phyloP scores from a whole-genome alignment of 257 asterid species.

The Gardenia jasminoides region DNA sequence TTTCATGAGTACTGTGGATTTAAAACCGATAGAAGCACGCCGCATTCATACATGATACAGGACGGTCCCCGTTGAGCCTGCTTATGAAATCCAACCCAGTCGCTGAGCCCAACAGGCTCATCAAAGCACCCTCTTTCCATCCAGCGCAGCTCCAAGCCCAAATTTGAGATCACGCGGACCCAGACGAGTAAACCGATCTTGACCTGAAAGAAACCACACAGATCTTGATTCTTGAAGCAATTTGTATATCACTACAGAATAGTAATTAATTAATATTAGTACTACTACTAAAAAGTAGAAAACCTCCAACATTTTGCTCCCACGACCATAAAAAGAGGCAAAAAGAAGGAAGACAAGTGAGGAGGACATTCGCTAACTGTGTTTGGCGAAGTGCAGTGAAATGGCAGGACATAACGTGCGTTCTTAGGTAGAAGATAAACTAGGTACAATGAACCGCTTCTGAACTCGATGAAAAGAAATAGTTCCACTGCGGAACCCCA shows the following conservation, averaged over 20 bases:
- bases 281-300: too few species aligned
- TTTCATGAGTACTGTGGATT: too few species aligned
- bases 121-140: neutral
- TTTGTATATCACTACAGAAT: too few species aligned
- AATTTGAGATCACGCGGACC: neutral
- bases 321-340: neutral
- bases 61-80: too few species aligned
- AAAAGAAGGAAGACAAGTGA: neutral
- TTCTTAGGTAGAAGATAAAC: conserved; percentile 14
- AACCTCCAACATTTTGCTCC: neutral
- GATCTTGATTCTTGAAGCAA: neutral
- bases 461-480: neutral
- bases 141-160: neutral
- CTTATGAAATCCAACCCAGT: too few species aligned
- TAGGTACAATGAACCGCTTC: conserved; percentile 55
- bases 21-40: too few species aligned
- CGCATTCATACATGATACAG: too few species aligned
- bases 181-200: neutral
- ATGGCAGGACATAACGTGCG: neutral
- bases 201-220: neutral
- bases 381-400: neutral
- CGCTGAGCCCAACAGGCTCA: neutral
- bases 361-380: neutral
- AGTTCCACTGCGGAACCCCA: conserved; percentile 42
- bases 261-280: too few species aligned